Base-by-base conservation (phyloP, 2,329 filamentous ascomycete species). In the Penicillium sp. region DNA sequence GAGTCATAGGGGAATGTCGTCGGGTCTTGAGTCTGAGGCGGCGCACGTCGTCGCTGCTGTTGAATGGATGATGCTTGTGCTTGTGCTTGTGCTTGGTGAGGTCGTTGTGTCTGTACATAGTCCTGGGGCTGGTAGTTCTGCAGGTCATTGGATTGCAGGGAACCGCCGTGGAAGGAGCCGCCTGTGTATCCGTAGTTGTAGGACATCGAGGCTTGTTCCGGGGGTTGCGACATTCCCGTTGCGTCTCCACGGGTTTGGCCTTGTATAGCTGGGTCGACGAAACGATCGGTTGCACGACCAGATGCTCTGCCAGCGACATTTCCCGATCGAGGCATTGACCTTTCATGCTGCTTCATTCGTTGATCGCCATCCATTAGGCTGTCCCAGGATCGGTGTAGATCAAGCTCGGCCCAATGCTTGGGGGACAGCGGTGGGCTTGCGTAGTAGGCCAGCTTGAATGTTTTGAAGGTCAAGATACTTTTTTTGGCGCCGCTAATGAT, bases 291-390 rank as follows among this genome's bases (percentile, higher is more conserved):
- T 76, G 62, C 72, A 68, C 64, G 72, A 64, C 67, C 70, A 72
- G 78, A 70, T 45, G 76, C 69, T 54, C 80, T 73, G 58, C 78
- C 75, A 57, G 76, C 63, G 68, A 67, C 75, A 77, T 71, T 67
- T 51, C 61, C 59, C 57, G 65, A 57, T 52, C 58, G 62, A 49
- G 65, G 60, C 65, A 81, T 77, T 73, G 86, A 84, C 71, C 80
- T 77, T 73, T 87, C 87, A 80, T 86, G 82, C 76, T 87, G 42
- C 80, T 87, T 86, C 77, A 83, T 80, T 66, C 82, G 82, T 72
- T 81, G 81, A 75, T 84, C 82, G 74, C 87, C 83, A 77, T 92
- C 88, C 88, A 93, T 93, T 65, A 75, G 72, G 69, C 74, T 71
- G 71, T 77, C 72, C 69, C 72, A 71, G 72, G 75, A 74, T 70